These are phyloP conservation scores for Neofusicoccum sp. DNA, from an alignment of 2,329 filamentous ascomycete species.

Conservation along the genomic window DNA sequence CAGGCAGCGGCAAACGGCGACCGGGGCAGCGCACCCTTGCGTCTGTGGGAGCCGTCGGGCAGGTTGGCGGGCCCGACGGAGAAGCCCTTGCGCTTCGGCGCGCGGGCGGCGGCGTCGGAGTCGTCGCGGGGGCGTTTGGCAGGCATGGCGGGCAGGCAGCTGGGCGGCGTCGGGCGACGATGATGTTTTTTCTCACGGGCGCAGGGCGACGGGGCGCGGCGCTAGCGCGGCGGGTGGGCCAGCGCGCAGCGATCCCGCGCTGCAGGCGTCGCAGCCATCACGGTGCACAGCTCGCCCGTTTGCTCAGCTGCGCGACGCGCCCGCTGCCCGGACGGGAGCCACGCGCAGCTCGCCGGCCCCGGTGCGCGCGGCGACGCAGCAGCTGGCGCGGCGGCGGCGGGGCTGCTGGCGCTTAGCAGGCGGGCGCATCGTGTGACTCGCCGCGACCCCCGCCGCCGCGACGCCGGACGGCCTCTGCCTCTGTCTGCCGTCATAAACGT, in stretches of 20 bases:
- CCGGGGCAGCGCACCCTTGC: constrained; percentile 61
- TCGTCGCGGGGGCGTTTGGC: constrained; percentile 57
- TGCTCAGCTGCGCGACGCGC: too few relatives aligned
- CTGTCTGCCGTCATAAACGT: constrained; percentile 11
- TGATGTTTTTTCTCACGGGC: constrained; percentile 3
- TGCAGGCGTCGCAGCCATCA: neutral
- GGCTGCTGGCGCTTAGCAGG: neutral
- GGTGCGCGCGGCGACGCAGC: neutral
- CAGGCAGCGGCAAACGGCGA: neutral
- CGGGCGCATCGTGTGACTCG: constrained; percentile 15
- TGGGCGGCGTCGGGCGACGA: neutral
- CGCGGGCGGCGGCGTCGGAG: constrained; percentile 35
- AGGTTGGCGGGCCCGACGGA: constrained; percentile 84
- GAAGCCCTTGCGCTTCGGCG: constrained; percentile 68
- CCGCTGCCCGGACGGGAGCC: neutral
- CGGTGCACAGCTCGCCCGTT: too few relatives aligned
- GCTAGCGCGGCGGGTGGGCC: neutral
- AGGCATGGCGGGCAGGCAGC: constrained; percentile 49
- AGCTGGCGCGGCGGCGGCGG: neutral
- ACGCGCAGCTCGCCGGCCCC: neutral
- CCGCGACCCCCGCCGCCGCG: neutral
- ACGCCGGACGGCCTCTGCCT: neutral
- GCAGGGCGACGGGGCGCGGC: neutral
- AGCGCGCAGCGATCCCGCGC: neutral
- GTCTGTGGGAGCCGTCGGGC: constrained; percentile 81